Evolutionary conservation across 495 filamentous ascomycete genomes (phyloP).

Genomic region (Sphaerosporella brunnea): DNA sequence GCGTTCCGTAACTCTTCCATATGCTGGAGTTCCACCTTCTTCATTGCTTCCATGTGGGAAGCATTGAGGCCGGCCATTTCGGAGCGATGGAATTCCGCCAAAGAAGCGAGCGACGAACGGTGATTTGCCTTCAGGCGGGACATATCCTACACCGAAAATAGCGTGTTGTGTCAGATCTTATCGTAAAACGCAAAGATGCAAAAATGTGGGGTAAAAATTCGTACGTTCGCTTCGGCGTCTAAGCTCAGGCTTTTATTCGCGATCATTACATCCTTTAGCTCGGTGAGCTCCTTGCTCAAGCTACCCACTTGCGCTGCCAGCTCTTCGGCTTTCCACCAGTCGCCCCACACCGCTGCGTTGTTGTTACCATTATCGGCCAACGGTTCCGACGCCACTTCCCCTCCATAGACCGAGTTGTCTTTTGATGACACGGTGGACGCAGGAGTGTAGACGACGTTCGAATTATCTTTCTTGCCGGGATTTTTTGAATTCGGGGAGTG

Average conservation of each 20-base stretch:
- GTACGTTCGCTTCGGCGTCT: conserved; percentile 20
- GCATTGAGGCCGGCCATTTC: conserved; percentile 15
- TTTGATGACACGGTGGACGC: conserved; percentile 2
- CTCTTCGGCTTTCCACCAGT: conserved; percentile 5
- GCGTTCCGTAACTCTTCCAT: conserved; percentile 15
- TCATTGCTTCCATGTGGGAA: conserved; percentile 14
- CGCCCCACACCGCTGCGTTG: conserved; percentile 3
- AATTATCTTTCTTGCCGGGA: background rate
- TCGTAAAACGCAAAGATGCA: too few species aligned
- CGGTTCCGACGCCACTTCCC: background rate
- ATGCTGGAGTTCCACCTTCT: conserved; percentile 14
- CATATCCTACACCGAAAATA: conserved; percentile 12
- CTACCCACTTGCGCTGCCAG: conserved; percentile 16
- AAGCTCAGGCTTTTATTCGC: conserved; percentile 7
- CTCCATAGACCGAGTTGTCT: conserved; percentile 1
- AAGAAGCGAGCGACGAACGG: conserved; percentile 21
- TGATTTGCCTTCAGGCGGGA: conserved; percentile 22
- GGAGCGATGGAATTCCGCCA: conserved; percentile 18
- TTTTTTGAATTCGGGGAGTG: background rate
- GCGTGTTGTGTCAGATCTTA: background rate
- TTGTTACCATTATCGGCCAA: background rate
- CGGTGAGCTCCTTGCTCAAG: conserved; percentile 20
- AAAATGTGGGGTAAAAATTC: conserved; percentile 3
- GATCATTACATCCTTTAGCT: conserved; percentile 20
- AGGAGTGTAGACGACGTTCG: conserved; percentile 5